Evolutionary conservation across 306 rosid genomes (phyloP).

Genomic region (Myrica gale): DNA sequence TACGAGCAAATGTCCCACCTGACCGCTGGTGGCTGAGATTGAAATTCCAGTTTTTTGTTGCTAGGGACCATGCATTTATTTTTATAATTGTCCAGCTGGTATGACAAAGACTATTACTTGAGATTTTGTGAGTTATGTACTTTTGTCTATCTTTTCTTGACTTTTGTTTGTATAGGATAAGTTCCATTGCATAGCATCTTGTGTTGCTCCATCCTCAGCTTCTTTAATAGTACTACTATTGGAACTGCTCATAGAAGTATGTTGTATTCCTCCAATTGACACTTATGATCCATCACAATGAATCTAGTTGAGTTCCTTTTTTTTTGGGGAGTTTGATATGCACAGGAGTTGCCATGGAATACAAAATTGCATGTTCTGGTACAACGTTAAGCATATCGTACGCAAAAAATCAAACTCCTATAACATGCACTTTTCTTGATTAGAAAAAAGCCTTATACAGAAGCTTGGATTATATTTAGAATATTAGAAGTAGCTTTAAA

Average conservation of each 20-base stretch:
- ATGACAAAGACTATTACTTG: constrained; percentile 23
- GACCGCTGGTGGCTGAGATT: constrained; percentile 99
- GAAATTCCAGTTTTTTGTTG: constrained; percentile 95
- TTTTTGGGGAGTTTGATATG: neutral
- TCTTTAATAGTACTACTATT: neutral
- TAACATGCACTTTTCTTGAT: too few relatives aligned
- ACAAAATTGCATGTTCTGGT: too few relatives aligned
- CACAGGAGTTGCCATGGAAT: neutral
- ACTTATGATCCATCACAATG: constrained; percentile 4
- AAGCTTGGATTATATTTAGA: too few relatives aligned
- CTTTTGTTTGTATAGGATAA: constrained; percentile 14
- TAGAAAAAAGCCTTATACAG: too few relatives aligned
- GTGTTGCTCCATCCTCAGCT: neutral
- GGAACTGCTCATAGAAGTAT: constrained; percentile 4
- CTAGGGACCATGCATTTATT: constrained; percentile 94
- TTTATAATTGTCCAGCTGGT: constrained; percentile 91
- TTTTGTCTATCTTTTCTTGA: constrained; percentile 8
- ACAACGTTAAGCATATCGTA: too few relatives aligned
- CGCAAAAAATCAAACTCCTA: too few relatives aligned
- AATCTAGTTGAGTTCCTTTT: neutral
- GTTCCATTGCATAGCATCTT: neutral
- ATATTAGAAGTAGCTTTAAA: too few relatives aligned
- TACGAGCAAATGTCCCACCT: constrained; percentile 88
- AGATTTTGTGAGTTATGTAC: constrained; percentile 15
- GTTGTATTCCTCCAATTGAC: constrained; percentile 9